Conservation (phyloP, 176 grass and related monocot species). For the Oryza meridionalis region DNA sequence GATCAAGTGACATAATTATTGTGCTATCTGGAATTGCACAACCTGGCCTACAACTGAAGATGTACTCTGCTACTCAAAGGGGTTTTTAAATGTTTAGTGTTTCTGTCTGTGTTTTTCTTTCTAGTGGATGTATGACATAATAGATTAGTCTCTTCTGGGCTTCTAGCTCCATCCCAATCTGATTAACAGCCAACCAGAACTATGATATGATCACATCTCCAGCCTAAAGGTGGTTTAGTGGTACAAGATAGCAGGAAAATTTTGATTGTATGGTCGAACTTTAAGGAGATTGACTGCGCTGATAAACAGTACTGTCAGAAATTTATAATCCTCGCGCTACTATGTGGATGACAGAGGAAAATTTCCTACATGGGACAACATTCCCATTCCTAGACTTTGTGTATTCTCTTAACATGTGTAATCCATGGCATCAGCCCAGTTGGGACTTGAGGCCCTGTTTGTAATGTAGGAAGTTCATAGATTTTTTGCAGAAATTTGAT, state of each 20-base stretch:
- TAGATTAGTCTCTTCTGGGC: not conserved
- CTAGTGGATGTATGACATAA: not conserved
- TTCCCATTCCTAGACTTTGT: not conserved
- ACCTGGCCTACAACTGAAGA: not conserved
- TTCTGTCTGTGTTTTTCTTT: not conserved
- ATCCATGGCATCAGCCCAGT: not conserved
- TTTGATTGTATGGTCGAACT: conserved; percentile 16
- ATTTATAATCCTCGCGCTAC: not conserved
- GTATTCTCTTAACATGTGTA: not conserved
- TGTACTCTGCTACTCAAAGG: conserved; percentile 6
- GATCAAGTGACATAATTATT: not conserved
- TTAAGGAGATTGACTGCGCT: conserved; percentile 1
- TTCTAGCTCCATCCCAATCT: not conserved
- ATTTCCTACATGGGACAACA: not conserved
- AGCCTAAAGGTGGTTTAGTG: not conserved
- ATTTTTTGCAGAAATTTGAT: too few species aligned
- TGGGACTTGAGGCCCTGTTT: not conserved
- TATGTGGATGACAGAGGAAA: not conserved
- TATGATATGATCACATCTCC: conserved; percentile 26
- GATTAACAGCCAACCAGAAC: conserved; percentile 9
- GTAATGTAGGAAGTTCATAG: too few species aligned
- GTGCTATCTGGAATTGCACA: not conserved
- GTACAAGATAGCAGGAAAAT: not conserved
- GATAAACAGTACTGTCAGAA: not conserved
- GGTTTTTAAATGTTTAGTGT: not conserved